phyloP scores from a whole-genome alignment of 106 monocot genomes.

The Platanthera guangdongensis region DNA sequence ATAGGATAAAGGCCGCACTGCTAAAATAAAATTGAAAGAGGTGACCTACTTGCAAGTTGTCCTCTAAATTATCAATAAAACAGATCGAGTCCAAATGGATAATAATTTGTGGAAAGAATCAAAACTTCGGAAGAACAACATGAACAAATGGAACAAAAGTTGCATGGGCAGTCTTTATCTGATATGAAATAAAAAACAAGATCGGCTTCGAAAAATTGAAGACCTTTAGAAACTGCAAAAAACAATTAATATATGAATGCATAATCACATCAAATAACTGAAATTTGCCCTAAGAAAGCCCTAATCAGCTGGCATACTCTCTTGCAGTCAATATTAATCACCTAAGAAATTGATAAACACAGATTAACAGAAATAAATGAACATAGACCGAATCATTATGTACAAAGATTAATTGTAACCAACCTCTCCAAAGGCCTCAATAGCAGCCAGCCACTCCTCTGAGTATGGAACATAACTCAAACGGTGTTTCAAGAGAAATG shows the following conservation, averaged over 20 bases:
- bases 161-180: background rate
- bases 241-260: background rate
- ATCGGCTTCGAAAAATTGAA: background rate
- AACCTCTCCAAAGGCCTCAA: conserved; percentile 86
- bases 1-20: background rate
- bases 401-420: conserved; percentile 5
- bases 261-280: background rate
- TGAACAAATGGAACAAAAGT: background rate
- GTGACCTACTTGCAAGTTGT: background rate
- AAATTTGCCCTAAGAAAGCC: background rate
- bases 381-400: background rate
- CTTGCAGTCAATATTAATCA: background rate
- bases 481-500: conserved; percentile 13
- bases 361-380: background rate
- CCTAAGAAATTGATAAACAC: background rate
- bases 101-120: background rate
- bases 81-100: background rate
- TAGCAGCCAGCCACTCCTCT: conserved; percentile 80
- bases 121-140: background rate
- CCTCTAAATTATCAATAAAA: background rate
- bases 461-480: conserved; percentile 63
- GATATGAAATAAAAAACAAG: background rate
- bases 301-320: background rate
- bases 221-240: background rate
- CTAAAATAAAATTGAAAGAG: background rate